Evolutionary conservation across 2,329 filamentous ascomycete species (phyloP), one percentile per base, ranked within the genome.

Genomic region (Colletotrichum sp.): DNA sequence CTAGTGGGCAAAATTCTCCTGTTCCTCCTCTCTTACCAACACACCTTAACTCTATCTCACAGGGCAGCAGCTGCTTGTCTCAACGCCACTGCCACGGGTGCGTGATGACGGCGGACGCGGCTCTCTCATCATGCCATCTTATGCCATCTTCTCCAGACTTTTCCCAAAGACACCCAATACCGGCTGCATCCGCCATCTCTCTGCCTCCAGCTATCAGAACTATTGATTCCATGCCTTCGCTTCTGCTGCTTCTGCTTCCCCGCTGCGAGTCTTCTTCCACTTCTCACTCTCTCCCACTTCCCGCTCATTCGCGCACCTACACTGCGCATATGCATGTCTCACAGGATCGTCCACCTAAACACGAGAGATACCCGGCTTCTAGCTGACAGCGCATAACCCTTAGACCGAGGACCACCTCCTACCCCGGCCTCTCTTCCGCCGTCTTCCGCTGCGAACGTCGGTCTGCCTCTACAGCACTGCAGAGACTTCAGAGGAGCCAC

Each of bases 331-430:
- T 70, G 68, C 68, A 70, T 70, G 68, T 70, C 57, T 70, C 25
- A 49, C 68, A 70, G 68, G 52, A 52, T 34, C 57, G 62, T 52
- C 55, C 30, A 68, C 57, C 32, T 49, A 44, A 63, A 70, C 68
- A 70, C 68, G 57, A 63, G 25, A 59, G 66, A 68, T 61, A 39
- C 25, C 59, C 62, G 15, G 25, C 49, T 6, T 64, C 29, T 9
- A 30, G 57, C 69, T 57, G 69, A 76, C 69, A 73, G 29, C 44
- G 70, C 73, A 76, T 59, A 63, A 36, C 63, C 72, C 29, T 22
- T 13, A 36, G 11, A 34, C 44, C 55, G 36, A 34, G 19, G 16
- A 5, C 15, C 34, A 16, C n/a, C 9, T 34, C 52, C 49, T 19
- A n/a, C 16, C 68, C 49, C 34, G 8, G 22, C 22, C n/a, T 36